Percentiles rank a stretch among this genome's conserved stretches.
Conservation (phyloP, 306 rosid species). For the Rosa multiflora region DNA sequence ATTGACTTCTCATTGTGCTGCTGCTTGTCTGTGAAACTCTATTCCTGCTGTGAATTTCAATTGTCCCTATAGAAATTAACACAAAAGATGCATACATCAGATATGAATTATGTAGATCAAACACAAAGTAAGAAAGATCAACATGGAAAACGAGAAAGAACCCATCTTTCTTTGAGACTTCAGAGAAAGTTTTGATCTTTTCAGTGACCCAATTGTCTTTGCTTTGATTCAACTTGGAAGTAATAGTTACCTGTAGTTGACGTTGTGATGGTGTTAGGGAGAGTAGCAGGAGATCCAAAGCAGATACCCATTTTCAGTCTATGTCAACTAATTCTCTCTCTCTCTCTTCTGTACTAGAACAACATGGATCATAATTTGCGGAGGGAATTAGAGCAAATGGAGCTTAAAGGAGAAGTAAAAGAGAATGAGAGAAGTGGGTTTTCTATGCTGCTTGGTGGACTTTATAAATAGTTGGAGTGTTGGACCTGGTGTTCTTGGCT, state of each 20-base stretch:
- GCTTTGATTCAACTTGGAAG: neutral
- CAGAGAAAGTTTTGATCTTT: neutral
- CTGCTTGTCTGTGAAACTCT: conserved; percentile 47
- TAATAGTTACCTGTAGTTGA: conserved; percentile 43
- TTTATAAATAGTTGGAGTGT: conserved; percentile 4
- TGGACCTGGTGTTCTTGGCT: conserved; percentile 1
- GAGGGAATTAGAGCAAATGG: neutral
- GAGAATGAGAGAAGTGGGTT: conserved; percentile 7
- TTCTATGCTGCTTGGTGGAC: neutral
- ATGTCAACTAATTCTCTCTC: neutral
- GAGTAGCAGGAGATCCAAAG: conserved; percentile 35
- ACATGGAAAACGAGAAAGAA: conserved; percentile 4
- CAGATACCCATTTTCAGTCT: conserved; percentile 57
- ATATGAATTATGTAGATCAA: neutral
- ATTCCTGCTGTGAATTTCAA: conserved; percentile 35
- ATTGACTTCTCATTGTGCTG: conserved; percentile 50
- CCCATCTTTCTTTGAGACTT: conserved; percentile 9
- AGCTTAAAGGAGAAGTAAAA: neutral
- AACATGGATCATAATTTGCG: neutral
- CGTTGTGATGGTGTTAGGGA: conserved; percentile 23
- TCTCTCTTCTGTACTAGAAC: neutral
- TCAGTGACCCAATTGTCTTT: neutral
- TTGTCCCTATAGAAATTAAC: conserved; percentile 37
- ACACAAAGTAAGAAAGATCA: neutral
- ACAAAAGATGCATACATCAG: neutral